These are phyloP conservation scores for Paxillus rubicundulus DNA, from an alignment of 768 basidiomycete genomes.

Conservation along the genomic window DNA sequence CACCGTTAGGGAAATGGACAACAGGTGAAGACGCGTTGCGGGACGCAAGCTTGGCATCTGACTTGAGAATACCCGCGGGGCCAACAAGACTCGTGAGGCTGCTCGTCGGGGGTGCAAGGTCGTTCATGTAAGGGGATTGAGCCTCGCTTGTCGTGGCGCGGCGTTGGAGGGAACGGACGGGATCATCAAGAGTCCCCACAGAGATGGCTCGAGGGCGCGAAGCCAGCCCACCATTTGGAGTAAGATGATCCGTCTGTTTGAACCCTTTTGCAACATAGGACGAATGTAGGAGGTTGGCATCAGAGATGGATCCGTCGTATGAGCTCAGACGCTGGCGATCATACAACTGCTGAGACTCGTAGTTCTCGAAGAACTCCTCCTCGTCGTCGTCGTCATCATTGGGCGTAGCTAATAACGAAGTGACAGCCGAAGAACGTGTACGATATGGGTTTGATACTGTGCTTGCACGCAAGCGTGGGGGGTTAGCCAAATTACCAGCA, in stretches of 20 bases:
- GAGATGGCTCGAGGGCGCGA: slow-evolving; percentile 80
- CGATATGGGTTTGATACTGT: slow-evolving; percentile 95
- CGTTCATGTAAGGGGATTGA: slow-evolving; percentile 54
- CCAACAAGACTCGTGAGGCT: slow-evolving; percentile 20
- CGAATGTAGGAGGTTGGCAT: slow-evolving; percentile 51
- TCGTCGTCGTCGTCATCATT: slow-evolving; percentile 73
- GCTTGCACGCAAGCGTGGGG: slow-evolving; percentile 79
- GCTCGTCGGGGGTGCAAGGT: slow-evolving; percentile 44
- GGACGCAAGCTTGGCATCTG: slow-evolving; percentile 48
- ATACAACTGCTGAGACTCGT: slow-evolving; percentile 40
- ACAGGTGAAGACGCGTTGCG: slow-evolving; percentile 46
- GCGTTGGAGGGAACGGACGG: slow-evolving; percentile 66
- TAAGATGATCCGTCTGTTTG: slow-evolving; percentile 70
- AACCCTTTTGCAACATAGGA: slow-evolving; percentile 70
- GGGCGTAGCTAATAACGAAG: slow-evolving; percentile 62
- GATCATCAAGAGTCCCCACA: slow-evolving; percentile 84
- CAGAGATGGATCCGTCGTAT: slow-evolving; percentile 55
- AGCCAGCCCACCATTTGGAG: slow-evolving; percentile 40
- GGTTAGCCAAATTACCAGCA: slow-evolving; percentile 76
- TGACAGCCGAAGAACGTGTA: slow-evolving; percentile 54
- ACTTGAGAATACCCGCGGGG: slow-evolving; percentile 53
- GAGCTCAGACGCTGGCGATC: slow-evolving; percentile 58
- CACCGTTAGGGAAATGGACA: slow-evolving; percentile 71
- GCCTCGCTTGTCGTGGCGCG: slow-evolving; percentile 58
- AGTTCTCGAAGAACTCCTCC: slow-evolving; percentile 70